Base-by-base conservation (phyloP, 768 basidiomycete species). In the Trametes meyenii region DNA sequence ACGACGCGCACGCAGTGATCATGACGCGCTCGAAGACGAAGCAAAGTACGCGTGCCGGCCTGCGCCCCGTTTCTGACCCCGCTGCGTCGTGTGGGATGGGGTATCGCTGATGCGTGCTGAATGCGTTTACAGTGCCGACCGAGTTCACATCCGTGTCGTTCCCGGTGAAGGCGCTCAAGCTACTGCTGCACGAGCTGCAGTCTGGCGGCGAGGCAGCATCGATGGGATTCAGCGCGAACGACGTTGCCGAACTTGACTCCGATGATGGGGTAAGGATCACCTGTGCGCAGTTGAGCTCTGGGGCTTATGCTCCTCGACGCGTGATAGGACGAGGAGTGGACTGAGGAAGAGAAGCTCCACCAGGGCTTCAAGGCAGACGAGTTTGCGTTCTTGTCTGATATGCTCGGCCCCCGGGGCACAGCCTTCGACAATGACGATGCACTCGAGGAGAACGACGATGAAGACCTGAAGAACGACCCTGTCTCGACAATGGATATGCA, bases 1-100 rank as follows among this genome's bases (percentile, higher is more conserved):
- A 38, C 23, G 13, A 45, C 50, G 45, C 24, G 43, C 39, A 50
- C 50, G 62, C 71, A 96, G 94, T 94, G 69, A 98, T 98, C 74
- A 94, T 98, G 92, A 98, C 97, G 50, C 86, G 97, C 63, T 96
- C 96, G 35, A 83, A 86, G 69, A 92, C 97, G 52, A 92, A 87
- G 77, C 82, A 80, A 66, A 89, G 96, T 97, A 75, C 73, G 89
- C 75, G 62, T 40, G 40, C n/a, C 33, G 51, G 36, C 51, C 61
- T 43, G 54, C 60, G 33, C 53, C 33, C 58, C 62, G 23, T 60
- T 39, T 52, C 60, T 35, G n/a, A n/a, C 51, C 35, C 57, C 62
- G 23, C 24, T 19, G 23, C 23, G 23, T 5, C 2, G 29, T 24
- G 43, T 52, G 16, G 33, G 23, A 36, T 13, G 23, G 24, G 16